Evolutionary conservation across 371 early-diverging fungal species (phyloP), one percentile per base, ranked within the genome.

Genomic region (Circinella minor): DNA sequence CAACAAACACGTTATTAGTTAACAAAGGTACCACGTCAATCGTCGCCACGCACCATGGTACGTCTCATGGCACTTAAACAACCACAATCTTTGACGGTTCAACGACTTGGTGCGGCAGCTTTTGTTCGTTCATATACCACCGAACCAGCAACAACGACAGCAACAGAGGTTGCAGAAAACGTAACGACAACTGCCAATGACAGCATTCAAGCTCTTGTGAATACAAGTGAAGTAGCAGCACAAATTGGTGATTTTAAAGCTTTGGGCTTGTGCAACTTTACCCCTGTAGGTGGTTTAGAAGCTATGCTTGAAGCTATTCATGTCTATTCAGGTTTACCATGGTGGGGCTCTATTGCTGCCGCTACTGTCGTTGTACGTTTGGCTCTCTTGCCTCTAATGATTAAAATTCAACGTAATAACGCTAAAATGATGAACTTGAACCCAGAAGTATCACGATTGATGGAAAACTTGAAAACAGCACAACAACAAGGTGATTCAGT

Each of bases 321-420:
- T 74, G 92, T 97, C 8, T 80, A 84, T 49, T 89, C 91, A 11
- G 97, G 96, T 1, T 71, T 98, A 64, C 97, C 98, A 11, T 98
- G 98, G 98, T 97, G 93, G 93, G 95, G 85, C 0, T 90, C 96
- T 8, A 96, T 98, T 66, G 88, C 87, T 3, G 79, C 78, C 4
- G 80, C 91, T 0, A 96, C 96, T 0, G 54, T 97, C 11, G 65
- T 85, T 7, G 84, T 94, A 10, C 94, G 98, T 68, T 63, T 89
- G 1, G 82, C 87, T 1, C 68, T 95, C 48, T 77, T 95, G 54
- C 98, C 98, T 0, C 66, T 96, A 37, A 86, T 90, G 69, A 78
- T 95, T 74, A 91, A 91, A 76, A 76, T 91, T 34, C 95, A 94
- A 71, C 83, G 91, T 46, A 89, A 90, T 70, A 85, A 89, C 48